phyloP scores from a whole-genome alignment of 352 stramenopile species.

The Aphanomyces euteiches region DNA sequence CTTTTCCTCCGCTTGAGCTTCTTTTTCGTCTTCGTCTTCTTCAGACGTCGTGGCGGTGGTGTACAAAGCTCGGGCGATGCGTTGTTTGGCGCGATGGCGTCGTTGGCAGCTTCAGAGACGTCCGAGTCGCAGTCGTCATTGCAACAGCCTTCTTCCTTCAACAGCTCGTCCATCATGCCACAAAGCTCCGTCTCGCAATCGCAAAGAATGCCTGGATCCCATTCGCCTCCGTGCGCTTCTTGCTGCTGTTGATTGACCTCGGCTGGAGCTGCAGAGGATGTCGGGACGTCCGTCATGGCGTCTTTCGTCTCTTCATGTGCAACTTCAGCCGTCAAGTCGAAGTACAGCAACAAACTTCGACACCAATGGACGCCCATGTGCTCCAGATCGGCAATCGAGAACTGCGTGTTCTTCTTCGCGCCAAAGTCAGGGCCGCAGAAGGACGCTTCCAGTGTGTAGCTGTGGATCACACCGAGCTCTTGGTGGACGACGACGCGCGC shows the following conservation, averaged over 20 bases:
- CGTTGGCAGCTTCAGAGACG: constrained; percentile 57
- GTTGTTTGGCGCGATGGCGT: constrained; percentile 51
- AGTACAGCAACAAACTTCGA: constrained; percentile 72
- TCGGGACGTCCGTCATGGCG: not conserved
- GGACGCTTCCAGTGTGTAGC: constrained; percentile 88
- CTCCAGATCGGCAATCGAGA: constrained; percentile 68
- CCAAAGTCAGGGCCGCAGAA: constrained; percentile 85
- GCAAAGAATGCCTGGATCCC: not conserved
- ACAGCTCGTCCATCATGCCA: constrained; percentile 32
- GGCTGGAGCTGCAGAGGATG: constrained; percentile 28
- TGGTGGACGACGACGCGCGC: constrained; percentile 87
- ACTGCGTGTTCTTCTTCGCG: constrained; percentile 59
- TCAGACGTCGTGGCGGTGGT: not conserved
- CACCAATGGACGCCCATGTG: constrained; percentile 73
- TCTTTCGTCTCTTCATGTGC: constrained; percentile 8
- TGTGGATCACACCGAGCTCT: constrained; percentile 79
- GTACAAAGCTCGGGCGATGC: constrained; percentile 17
- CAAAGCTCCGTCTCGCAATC: constrained; percentile 38
- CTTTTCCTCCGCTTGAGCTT: constrained; percentile 28
- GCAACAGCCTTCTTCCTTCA: constrained; percentile 34
- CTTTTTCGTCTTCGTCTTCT: constrained; percentile 5
- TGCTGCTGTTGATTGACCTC: constrained; percentile 16
- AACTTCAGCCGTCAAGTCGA: constrained; percentile 39
- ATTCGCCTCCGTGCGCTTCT: not conserved
- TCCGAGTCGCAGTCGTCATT: constrained; percentile 46